Evolutionary conservation across 768 basidiomycete species (phyloP).

Genomic region (Phaeotremella fagi): DNA sequence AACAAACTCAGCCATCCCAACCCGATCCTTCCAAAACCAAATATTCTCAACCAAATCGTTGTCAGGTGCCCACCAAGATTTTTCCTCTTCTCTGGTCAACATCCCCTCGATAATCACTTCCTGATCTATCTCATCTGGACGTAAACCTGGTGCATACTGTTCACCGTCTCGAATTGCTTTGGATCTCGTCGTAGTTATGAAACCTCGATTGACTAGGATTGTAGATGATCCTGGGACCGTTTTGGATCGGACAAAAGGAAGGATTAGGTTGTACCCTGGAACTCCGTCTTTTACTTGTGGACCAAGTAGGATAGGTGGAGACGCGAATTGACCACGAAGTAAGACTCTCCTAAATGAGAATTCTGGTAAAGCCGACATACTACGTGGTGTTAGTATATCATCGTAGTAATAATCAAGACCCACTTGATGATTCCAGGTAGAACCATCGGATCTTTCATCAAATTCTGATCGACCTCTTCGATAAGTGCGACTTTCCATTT

Average conservation of each 20-base stretch:
- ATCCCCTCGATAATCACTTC: constrained; percentile 78
- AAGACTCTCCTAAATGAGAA: constrained; percentile 83
- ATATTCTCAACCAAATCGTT: constrained; percentile 71
- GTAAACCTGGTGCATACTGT: constrained; percentile 18
- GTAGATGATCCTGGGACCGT: constrained; percentile 60
- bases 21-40: constrained; percentile 91
- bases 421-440: constrained; percentile 86
- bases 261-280: constrained; percentile 80
- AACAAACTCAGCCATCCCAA: constrained; percentile 68
- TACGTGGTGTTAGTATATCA: constrained; percentile 38
- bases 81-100: constrained; percentile 64
- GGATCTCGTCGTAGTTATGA: constrained; percentile 56
- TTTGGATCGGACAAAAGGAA: constrained; percentile 69
- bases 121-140: constrained; percentile 41
- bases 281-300: constrained; percentile 86
- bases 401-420: constrained; percentile 43
- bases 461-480: constrained; percentile 85
- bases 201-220: constrained; percentile 87
- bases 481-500: constrained; percentile 94
- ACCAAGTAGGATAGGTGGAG: constrained; percentile 71
- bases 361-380: constrained; percentile 73
- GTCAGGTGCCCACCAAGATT: constrained; percentile 80
- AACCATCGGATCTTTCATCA: constrained; percentile 68
- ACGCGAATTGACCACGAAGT: constrained; percentile 72
- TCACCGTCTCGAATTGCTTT: constrained; percentile 34